Evolutionary conservation across 331 rosid species (phyloP), one percentile per base, ranked within the genome.

Genomic region (Acacia pycnantha): DNA sequence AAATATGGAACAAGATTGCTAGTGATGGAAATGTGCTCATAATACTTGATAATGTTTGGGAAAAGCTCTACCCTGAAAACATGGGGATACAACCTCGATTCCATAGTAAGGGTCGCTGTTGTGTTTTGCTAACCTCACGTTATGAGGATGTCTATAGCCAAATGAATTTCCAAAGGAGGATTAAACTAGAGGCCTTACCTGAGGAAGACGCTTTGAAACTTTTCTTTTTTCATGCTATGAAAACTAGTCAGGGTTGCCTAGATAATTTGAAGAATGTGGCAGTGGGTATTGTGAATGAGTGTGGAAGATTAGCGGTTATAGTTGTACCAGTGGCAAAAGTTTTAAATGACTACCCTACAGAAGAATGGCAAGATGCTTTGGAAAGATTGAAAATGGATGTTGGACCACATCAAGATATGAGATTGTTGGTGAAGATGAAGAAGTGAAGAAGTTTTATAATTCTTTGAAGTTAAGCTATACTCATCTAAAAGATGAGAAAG

Each of bases 391-490:
- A 3, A 64, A 33, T 5, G 69, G 27, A 62, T 0, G 5, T 2
- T 8, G 47, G 6, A 2, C 82, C 73, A n/a, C n/a, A 29, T 64
- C 8, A 10, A 14, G 4, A 2, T n/a, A 69, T 44, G n/a, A 12
- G 1, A 27, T 15, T 27, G 74, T 44, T 61, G 79, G 51, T 41
- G 54, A 53, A 29, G 29, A 79, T 27, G 37, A 29, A 29, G 31
- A 79, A n/a, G 37, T 69, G 33, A 43, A 1, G 43, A 29, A 81
- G 24, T 73, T 82, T 29, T 84, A 81, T n/a, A 74, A 40, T 2
- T 84, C 87, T 31, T 15, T 87, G 43, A 12, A 1, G 2, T 68
- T 31, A 4, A 84, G 86, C 73, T 87, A 81, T 21, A 43, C 48
- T 3, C 13, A 76, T 70, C 43, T 84, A 53, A 73, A 62, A 8